phyloP scores from a whole-genome alignment of 75 land plant genomes.

The Pinus tabuliformis region DNA sequence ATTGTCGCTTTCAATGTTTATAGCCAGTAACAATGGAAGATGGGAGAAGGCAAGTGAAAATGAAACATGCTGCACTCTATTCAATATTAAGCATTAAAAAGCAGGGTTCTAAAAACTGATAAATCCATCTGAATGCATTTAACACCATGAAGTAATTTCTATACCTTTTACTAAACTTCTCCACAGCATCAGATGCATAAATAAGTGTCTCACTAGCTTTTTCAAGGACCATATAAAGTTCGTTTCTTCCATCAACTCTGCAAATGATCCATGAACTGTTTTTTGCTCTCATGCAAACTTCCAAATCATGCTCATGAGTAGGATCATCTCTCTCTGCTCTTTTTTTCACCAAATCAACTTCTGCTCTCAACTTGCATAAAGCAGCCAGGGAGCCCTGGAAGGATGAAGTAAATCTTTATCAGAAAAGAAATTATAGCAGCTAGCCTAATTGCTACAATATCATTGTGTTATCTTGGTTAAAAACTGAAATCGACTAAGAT shows the following conservation, averaged over 20 bases:
- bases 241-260: constrained; percentile 61
- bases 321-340: constrained; percentile 39
- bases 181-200: constrained; percentile 89
- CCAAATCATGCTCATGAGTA: constrained; percentile 55
- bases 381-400: constrained; percentile 83
- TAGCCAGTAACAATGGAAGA: background rate
- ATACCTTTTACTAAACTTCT: constrained; percentile 93
- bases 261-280: constrained; percentile 94
- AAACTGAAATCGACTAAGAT: too few species aligned
- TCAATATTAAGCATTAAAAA: background rate
- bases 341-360: constrained; percentile 77
- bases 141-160: background rate
- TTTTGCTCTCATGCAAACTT: constrained; percentile 76
- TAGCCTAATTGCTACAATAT: too few species aligned
- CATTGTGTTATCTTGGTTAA: too few species aligned
- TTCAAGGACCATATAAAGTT: constrained; percentile 92
- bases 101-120: background rate
- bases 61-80: background rate
- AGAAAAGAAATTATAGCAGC: too few species aligned
- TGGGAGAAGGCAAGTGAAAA: background rate
- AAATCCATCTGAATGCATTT: background rate
- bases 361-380: constrained; percentile 70
- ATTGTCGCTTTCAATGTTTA: background rate
- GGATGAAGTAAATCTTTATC: too few species aligned
- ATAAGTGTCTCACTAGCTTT: constrained; percentile 88